These are phyloP conservation scores for Candida xiaguanensis DNA, from an alignment of 805 yeast species.

Conservation along the genomic window DNA sequence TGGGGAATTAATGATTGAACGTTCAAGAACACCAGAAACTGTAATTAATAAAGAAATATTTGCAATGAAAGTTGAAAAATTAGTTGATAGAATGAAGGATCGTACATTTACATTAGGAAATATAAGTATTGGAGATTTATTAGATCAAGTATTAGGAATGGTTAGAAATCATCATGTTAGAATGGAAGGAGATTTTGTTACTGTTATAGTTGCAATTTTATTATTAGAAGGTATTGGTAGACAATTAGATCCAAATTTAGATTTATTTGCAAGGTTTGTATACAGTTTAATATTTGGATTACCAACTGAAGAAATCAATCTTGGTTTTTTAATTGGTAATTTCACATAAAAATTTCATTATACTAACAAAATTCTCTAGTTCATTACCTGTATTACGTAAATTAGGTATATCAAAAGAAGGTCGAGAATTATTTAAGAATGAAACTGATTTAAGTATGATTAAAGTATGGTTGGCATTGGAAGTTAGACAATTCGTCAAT, in stretches of 20 bases:
- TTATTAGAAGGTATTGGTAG: slow-evolving; percentile 94
- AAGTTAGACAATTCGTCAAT: slow-evolving; percentile 79
- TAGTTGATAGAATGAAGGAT: slow-evolving; percentile 76
- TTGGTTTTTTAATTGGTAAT: slow-evolving; percentile 3
- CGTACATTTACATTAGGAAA: slow-evolving; percentile 91
- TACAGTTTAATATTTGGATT: slow-evolving; percentile 40
- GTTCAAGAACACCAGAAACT: slow-evolving; percentile 92
- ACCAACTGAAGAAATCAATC: slow-evolving; percentile 27
- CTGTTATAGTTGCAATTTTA: slow-evolving; percentile 90
- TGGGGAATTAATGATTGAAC: slow-evolving; percentile 92
- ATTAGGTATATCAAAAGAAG: slow-evolving; percentile 67
- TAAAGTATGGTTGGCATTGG: slow-evolving; percentile 87
- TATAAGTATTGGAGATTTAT: slow-evolving; percentile 84
- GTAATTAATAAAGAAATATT: slow-evolving; percentile 81
- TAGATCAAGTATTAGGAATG: slow-evolving; percentile 85
- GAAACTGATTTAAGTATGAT: slow-evolving; percentile 73
- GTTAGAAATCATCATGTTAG: slow-evolving; percentile 92
- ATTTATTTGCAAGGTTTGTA: slow-evolving; percentile 94
- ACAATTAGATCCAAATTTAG: slow-evolving; percentile 88
- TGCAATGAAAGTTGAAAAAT: slow-evolving; percentile 79
- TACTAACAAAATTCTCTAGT: slow-evolving; percentile 39
- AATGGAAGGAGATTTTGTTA: slow-evolving; percentile 95
- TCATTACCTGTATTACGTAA: slow-evolving; percentile 83
- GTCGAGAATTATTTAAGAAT: slow-evolving; percentile 51
- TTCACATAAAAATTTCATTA: background rate